Evolutionary conservation across 2,329 filamentous ascomycete genomes (phyloP).

Genomic region (Aspergillus pseudoterreus): DNA sequence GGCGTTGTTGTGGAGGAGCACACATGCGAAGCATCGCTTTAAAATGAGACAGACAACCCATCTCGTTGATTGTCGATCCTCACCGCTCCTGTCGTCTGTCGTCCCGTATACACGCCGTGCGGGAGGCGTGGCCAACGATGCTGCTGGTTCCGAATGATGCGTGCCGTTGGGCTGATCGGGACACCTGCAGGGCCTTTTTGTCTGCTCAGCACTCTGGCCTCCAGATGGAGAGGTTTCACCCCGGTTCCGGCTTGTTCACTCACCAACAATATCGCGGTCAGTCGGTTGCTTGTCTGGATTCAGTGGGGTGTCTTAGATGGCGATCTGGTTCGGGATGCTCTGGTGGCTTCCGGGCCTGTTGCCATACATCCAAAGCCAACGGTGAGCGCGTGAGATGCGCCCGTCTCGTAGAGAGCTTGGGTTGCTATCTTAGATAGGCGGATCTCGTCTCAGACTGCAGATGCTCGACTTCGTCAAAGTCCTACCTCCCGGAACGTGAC

Average conservation of each 20-base stretch:
- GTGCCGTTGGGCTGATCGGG: conserved; percentile 19
- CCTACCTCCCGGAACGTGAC: neutral
- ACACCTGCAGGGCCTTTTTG: conserved; percentile 23
- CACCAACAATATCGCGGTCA: conserved; percentile 2
- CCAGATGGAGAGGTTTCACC: conserved; percentile 22
- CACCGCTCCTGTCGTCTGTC: conserved; percentile 24
- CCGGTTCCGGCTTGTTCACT: conserved; percentile 7
- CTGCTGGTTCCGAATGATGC: conserved; percentile 12
- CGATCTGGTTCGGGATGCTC: neutral
- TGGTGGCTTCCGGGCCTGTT: neutral
- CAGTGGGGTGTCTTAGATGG: neutral
- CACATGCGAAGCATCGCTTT: conserved; percentile 18
- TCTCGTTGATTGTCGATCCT: conserved; percentile 9
- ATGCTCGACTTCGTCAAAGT: neutral
- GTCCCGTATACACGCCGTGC: conserved; percentile 3
- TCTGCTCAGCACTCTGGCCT: conserved; percentile 14
- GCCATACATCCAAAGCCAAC: too few relatives aligned
- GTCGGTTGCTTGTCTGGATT: neutral
- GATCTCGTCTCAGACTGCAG: neutral
- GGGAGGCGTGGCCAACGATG: conserved; percentile 6
- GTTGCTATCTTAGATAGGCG: neutral
- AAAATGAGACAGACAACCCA: conserved; percentile 10
- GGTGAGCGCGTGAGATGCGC: too few relatives aligned
- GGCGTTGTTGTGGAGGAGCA: conserved; percentile 4
- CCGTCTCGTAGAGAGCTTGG: neutral